Conservation (phyloP, 495 filamentous ascomycete genomes). For the Penicillium soppii region DNA sequence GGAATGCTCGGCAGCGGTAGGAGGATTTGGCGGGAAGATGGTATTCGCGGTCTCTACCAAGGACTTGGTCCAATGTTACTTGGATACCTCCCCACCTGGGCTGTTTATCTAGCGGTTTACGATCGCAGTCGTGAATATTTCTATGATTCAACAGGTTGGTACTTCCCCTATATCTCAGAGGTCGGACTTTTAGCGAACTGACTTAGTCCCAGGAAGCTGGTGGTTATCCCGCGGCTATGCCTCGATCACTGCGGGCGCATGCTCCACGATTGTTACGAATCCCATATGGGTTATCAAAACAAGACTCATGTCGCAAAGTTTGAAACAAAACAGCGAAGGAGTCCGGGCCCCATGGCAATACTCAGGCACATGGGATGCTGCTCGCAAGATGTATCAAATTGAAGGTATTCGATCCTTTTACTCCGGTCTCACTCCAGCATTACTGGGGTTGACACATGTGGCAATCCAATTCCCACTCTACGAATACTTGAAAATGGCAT, state of each 20-base stretch:
- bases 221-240: conserved; percentile 67
- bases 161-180: not conserved
- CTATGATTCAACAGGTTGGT: conserved; percentile 63
- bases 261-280: conserved; percentile 94
- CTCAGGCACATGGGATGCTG: conserved; percentile 79
- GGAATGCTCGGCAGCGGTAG: conserved; percentile 84
- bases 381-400: conserved; percentile 87
- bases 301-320: conserved; percentile 86
- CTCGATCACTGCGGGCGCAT: conserved; percentile 85
- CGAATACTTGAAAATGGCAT: conserved; percentile 86
- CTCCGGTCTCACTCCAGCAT: conserved; percentile 87
- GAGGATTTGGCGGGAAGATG: conserved; percentile 83
- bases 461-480: conserved; percentile 97
- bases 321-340: conserved; percentile 49
- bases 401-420: conserved; percentile 93
- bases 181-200: conserved; percentile 1
- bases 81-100: conserved; percentile 97
- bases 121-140: conserved; percentile 78
- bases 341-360: conserved; percentile 84
- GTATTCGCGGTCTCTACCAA: conserved; percentile 86
- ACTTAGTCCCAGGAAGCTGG: conserved; percentile 47
- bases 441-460: conserved; percentile 91
- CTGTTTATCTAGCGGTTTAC: conserved; percentile 95
- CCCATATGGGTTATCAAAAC: conserved; percentile 99
- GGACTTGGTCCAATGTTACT: conserved; percentile 91